Evolutionary conservation across 306 rosid genomes (phyloP), one percentile per base, ranked within the genome.

Genomic region (Dalbergia oliveri): DNA sequence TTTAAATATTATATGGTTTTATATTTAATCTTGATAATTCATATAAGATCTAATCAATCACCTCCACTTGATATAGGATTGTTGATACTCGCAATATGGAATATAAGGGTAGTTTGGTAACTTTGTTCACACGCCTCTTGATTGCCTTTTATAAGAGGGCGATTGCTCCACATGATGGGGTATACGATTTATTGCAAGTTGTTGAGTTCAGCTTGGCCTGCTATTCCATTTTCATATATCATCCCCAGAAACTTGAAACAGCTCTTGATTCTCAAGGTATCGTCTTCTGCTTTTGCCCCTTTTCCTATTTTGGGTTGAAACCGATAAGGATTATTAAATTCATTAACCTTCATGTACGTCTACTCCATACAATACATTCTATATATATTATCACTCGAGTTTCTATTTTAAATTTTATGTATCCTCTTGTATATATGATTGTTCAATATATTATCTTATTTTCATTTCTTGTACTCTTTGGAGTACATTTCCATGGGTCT

Each of bases 81-180:
- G 53, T 81, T 15, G 59, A 39, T 49, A 84, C 41, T 62, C 66
- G n/a, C 14, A 8, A 14, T 26, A 26, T 53, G 57, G 54, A 72
- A 44, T 12, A 4, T 0, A 75, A 63, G 97, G 98, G 89, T 71
- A 67, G 11, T 77, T 83, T 75, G 72, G 97, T 84, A 86, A 89
- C 67, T 80, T 75, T 0, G 18, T 1, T 0, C 34, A 1, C 34
- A 1, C 0, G 47, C 74, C 19, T 39, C 75, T 62, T 74, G 39
- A 84, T 63, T 75, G 87, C 83, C 73, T 87, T 83, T 72, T 90
- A 87, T 88, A 90, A 72, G 70, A 56, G 67, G 62, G 72, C 0
- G 78, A 41, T 76, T 56, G 84, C 73, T 85, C 43, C 87, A 73
- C 64, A 49, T 67, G 76, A 72, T 81, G 86, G 69, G 88, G 80